Evolutionary conservation across 2,329 filamentous ascomycete genomes (phyloP), one percentile per base, ranked within the genome.

Genomic region (Epichloe typhina): DNA sequence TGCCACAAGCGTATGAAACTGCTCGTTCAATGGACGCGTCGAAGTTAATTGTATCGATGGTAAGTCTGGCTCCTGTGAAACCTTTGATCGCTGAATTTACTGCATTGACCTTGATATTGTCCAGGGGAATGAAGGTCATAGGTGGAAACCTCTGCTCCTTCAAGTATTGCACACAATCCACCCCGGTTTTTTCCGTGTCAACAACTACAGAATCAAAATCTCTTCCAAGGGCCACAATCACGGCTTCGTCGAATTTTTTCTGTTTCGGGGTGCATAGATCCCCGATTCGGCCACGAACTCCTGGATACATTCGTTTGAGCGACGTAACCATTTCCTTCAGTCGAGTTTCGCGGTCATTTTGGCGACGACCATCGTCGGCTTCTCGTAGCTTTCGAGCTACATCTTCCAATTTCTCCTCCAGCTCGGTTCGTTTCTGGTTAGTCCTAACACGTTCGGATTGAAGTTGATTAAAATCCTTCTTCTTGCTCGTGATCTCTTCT

Each of bases 151-250:
- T 83, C 63, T 96, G 88, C 56, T 95, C 88, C 59, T 93, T 93
- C 52, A 98, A 79, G 61, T 95, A 94, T 58, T 93, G 82, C 51
- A 98, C 93, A 65, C 93, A 98, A 59, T 96, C 89, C 53, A 89
- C 84, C 31, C 88, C 93, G 1, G 87, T 93, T 69, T 93, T 95
- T 67, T 97, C 89, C 2, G 88, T 91, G 60, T 98, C 93, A 9
- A 97, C 91, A 46, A 98, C 82, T 42, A 98, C 85, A 0, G 90
- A 87, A 65, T 98, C 91, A 64, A 95, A 95, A 62, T 97, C 87
- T 50, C 88, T 82, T 47, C 93, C 93, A 4, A 98, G 79, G 6
- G 95, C 89, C 21, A 88, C 94, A 59, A 88, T 88, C 55, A 98
- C 87, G 44, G 93, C 93, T 58, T 93, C 88, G 56, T 93, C 87